These are phyloP conservation scores for Pezicula radicicola DNA, from an alignment of 2,329 filamentous ascomycete species.

Conservation along the genomic window DNA sequence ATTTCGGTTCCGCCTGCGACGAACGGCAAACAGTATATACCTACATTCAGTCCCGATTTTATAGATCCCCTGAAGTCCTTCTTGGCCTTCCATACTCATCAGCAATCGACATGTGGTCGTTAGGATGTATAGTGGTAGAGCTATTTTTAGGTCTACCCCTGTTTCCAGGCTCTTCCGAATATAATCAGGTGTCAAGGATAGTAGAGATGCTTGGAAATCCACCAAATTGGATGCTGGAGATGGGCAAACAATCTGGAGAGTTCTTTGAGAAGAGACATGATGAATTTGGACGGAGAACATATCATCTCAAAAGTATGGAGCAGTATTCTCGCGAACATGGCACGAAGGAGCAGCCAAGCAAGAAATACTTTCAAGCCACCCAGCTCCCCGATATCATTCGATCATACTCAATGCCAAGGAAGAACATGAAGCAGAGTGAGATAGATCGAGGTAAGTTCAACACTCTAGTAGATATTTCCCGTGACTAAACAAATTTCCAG, in stretches of 20 bases:
- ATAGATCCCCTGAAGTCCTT: conserved; percentile 92
- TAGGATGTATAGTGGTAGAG: conserved; percentile 97
- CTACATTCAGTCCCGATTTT: conserved; percentile 98
- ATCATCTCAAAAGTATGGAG: conserved; percentile 94
- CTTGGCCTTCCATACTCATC: conserved; percentile 96
- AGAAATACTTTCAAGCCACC: conserved; percentile 97
- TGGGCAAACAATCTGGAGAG: conserved; percentile 95
- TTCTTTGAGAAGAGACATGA: conserved; percentile 88
- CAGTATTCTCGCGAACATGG: conserved; percentile 94
- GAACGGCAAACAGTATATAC: conserved; percentile 98
- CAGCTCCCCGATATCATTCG: conserved; percentile 96
- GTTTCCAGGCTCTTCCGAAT: conserved; percentile 96
- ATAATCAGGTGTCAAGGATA: conserved; percentile 96
- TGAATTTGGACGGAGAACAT: conserved; percentile 87
- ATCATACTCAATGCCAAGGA: conserved; percentile 95
- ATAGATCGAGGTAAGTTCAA: conserved; percentile 79
- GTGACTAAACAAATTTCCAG: conserved; percentile 42
- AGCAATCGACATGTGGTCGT: conserved; percentile 99
- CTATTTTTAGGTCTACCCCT: conserved; percentile 91
- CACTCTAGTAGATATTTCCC: background rate
- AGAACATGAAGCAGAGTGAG: conserved; percentile 98
- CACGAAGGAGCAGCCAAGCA: conserved; percentile 97
- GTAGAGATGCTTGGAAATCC: conserved; percentile 97
- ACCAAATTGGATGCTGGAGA: conserved; percentile 98
- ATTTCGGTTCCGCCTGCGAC: conserved; percentile 97